Evolutionary conservation across 768 basidiomycete genomes (phyloP).

Genomic region (Panellus pusillus): DNA sequence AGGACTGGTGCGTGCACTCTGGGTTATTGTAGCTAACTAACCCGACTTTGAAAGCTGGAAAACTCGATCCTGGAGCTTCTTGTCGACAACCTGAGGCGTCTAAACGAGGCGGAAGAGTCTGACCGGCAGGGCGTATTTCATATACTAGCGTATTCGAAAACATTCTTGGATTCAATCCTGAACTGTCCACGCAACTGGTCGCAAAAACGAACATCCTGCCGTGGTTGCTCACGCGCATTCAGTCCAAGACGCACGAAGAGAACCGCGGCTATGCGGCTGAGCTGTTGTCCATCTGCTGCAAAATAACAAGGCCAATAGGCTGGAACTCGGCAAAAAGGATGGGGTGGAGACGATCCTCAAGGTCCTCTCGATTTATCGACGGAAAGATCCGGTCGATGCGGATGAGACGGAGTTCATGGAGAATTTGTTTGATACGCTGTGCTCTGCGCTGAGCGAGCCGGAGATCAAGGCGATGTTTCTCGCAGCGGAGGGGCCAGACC

Average conservation of each 20-base stretch:
- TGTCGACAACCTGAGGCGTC: conserved; percentile 81
- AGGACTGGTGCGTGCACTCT: conserved; percentile 58
- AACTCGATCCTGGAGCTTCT: conserved; percentile 85
- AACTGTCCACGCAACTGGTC: conserved; percentile 67
- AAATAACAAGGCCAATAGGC: conserved; percentile 64
- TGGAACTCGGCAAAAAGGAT: conserved; percentile 67
- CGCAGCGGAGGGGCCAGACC: conserved; percentile 89
- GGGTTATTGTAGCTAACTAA: neutral
- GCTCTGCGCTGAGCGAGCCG: conserved; percentile 79
- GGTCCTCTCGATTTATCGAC: conserved; percentile 83
- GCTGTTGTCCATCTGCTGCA: conserved; percentile 90
- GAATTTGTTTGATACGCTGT: conserved; percentile 88
- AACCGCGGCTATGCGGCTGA: conserved; percentile 95
- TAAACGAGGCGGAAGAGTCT: conserved; percentile 90
- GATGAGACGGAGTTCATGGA: conserved; percentile 99
- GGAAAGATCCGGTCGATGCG: conserved; percentile 76
- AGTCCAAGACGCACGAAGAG: conserved; percentile 74
- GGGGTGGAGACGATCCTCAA: conserved; percentile 79
- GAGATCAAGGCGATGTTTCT: conserved; percentile 80
- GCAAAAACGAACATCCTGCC: conserved; percentile 71
- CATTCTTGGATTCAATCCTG: conserved; percentile 80
- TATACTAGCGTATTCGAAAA: conserved; percentile 94
- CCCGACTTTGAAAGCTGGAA: conserved; percentile 56
- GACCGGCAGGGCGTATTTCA: conserved; percentile 94
- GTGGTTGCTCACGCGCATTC: conserved; percentile 81